Evolutionary conservation across 1,139 yeast species (phyloP).

Genomic region (Kodamaea arcana): DNA sequence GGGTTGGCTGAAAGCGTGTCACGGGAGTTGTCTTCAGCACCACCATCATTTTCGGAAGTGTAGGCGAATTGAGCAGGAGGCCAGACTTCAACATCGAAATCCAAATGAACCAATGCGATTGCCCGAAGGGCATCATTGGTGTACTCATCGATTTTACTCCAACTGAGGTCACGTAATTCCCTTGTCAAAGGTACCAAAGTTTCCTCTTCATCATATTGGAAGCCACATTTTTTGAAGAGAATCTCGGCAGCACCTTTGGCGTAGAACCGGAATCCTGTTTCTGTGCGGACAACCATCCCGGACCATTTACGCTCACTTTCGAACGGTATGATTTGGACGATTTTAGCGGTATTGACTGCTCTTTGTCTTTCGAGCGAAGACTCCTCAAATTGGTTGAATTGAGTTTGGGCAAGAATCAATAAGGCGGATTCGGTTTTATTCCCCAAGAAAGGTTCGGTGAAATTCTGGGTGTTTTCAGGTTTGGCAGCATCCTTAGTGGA

Average conservation of each 20-base stretch:
- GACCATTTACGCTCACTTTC: slow-evolving; percentile 94
- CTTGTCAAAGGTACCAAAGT: slow-evolving; percentile 24
- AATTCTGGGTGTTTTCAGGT: slow-evolving; percentile 10
- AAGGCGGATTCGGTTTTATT: slow-evolving; percentile 94
- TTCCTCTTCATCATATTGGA: slow-evolving; percentile 29
- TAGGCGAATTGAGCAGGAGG: slow-evolving; percentile 42
- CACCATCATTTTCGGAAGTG: slow-evolving; percentile 24
- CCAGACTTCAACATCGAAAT: slow-evolving; percentile 55
- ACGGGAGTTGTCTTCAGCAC: slow-evolving; percentile 39
- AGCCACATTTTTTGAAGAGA: slow-evolving; percentile 58
- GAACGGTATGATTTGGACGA: slow-evolving; percentile 79
- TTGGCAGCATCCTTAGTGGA: slow-evolving; percentile 6
- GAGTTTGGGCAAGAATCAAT: slow-evolving; percentile 59
- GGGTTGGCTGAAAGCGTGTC: slow-evolving; percentile 12
- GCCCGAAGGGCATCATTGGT: slow-evolving; percentile 83
- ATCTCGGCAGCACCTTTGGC: slow-evolving; percentile 96
- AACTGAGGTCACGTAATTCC: slow-evolving; percentile 29
- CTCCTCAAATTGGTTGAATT: slow-evolving; percentile 44
- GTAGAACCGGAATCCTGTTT: slow-evolving; percentile 55
- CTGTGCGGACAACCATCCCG: slow-evolving; percentile 60
- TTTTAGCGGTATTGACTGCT: slow-evolving; percentile 28
- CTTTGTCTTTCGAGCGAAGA: slow-evolving; percentile 38
- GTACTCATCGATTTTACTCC: slow-evolving; percentile 52
- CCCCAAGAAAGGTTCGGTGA: slow-evolving; percentile 69
- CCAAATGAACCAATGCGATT: slow-evolving; percentile 76